These are phyloP conservation scores for Candida corydali DNA, from an alignment of 805 yeast genomes.

Conservation along the genomic window DNA sequence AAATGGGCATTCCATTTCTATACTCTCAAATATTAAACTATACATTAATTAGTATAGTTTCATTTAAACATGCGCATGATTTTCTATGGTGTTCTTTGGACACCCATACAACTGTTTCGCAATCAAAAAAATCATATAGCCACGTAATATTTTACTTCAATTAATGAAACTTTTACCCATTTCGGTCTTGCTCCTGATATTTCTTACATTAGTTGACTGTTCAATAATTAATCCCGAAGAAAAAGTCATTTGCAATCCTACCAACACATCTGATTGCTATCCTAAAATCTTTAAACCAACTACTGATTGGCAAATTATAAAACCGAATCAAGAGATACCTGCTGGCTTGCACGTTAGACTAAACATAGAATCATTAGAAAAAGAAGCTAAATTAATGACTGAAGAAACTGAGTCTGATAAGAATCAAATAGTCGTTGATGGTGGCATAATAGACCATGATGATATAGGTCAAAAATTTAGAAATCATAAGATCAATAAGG, in stretches of 20 bases:
- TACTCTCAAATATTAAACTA: too few relatives aligned
- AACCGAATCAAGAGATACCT: conserved; percentile 73
- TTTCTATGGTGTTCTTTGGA: too few relatives aligned
- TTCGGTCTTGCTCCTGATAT: not conserved
- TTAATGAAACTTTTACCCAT: not conserved
- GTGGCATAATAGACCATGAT: conserved; percentile 5
- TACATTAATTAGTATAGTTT: too few relatives aligned
- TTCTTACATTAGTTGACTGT: not conserved
- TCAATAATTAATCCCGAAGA: conserved; percentile 1
- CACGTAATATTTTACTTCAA: not conserved
- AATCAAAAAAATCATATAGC: not conserved
- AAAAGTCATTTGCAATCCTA: conserved; percentile 9
- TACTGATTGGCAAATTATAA: conserved; percentile 63
- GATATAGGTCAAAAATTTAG: not conserved
- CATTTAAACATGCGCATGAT: too few relatives aligned
- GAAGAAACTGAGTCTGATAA: conserved; percentile 14
- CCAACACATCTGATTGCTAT: conserved; percentile 43
- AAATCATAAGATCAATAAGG: not conserved
- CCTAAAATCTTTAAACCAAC: conserved; percentile 54
- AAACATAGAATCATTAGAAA: conserved; percentile 65
- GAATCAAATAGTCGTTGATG: conserved; percentile 6
- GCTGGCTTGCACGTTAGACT: conserved; percentile 74
- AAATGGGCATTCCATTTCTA: too few relatives aligned
- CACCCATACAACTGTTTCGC: not conserved
- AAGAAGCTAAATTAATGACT: conserved; percentile 62